These are phyloP conservation scores for Penicillium alfredii DNA, from an alignment of 495 filamentous ascomycete species.

Conservation along the genomic window DNA sequence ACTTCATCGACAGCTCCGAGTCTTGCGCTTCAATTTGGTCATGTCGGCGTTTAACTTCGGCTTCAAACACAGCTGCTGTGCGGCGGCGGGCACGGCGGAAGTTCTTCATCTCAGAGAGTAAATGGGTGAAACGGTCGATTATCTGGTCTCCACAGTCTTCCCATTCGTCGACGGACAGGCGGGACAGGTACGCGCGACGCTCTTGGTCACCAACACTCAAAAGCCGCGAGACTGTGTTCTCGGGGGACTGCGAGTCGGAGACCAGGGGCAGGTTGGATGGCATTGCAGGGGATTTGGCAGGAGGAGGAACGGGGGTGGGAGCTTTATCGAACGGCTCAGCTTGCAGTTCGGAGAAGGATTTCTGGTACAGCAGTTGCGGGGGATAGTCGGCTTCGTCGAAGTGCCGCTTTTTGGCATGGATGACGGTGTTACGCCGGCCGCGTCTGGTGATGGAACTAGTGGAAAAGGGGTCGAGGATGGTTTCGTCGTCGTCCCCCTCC, in stretches of 20 bases:
- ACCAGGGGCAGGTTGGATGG: constrained; percentile 10
- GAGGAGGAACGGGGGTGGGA: constrained; percentile 19
- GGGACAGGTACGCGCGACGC: constrained; percentile 58
- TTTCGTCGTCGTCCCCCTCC: constrained; percentile 27
- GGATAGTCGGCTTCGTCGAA: constrained; percentile 42
- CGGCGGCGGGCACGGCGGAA: constrained; percentile 60
- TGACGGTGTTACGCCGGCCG: constrained; percentile 17
- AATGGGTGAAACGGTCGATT: constrained; percentile 56
- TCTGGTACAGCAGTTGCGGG: constrained; percentile 35
- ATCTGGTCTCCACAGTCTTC: constrained; percentile 80
- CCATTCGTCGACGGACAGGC: constrained; percentile 66
- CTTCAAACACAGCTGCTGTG: constrained; percentile 61
- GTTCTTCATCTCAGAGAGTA: constrained; percentile 58
- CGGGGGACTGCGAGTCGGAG: constrained; percentile 9
- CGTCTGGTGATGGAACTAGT: constrained; percentile 8
- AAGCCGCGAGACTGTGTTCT: constrained; percentile 28
- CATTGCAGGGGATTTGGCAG: constrained; percentile 18
- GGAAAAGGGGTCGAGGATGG: constrained; percentile 31
- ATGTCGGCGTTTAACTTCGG: constrained; percentile 53
- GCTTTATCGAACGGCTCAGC: constrained; percentile 41
- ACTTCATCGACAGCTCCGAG: constrained; percentile 32
- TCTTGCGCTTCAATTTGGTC: constrained; percentile 32
- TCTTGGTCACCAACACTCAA: constrained; percentile 30
- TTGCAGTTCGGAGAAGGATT: constrained; percentile 39
- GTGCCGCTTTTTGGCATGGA: constrained; percentile 28